phyloP scores from a whole-genome alignment of 2,329 filamentous ascomycete genomes.

The Arachnopeziza araneosa region DNA sequence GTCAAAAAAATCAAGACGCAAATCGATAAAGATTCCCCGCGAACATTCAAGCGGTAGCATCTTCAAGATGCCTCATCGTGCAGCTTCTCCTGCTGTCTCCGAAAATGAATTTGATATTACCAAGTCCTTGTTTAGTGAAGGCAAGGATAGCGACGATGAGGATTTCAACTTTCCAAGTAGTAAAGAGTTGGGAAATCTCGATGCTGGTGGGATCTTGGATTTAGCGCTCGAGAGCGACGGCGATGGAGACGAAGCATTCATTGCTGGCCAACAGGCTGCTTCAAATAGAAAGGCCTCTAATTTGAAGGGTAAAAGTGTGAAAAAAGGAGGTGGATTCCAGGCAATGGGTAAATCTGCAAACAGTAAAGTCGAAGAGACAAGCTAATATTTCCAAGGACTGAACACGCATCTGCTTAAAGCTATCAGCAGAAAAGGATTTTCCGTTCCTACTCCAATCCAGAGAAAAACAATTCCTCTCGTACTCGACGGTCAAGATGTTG shows the following conservation, averaged over 20 bases:
- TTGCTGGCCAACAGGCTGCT: slow-evolving; percentile 79
- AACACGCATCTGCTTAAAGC: slow-evolving; percentile 81
- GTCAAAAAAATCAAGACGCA: background rate
- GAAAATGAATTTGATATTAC: slow-evolving; percentile 92
- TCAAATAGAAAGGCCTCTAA: slow-evolving; percentile 82
- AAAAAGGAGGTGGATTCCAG: slow-evolving; percentile 96
- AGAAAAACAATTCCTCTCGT: slow-evolving; percentile 92
- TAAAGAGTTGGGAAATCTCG: slow-evolving; percentile 43
- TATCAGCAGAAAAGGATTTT: slow-evolving; percentile 90
- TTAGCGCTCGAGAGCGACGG: slow-evolving; percentile 48
- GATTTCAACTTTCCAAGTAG: slow-evolving; percentile 29
- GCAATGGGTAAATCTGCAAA: slow-evolving; percentile 65
- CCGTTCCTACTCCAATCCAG: slow-evolving; percentile 94
- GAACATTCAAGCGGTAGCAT: background rate
- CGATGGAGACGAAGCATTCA: slow-evolving; percentile 80
- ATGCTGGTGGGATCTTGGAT: slow-evolving; percentile 58
- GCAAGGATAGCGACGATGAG: slow-evolving; percentile 38
- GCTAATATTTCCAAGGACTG: slow-evolving; percentile 47
- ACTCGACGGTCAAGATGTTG: slow-evolving; percentile 87
- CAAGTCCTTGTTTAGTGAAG: slow-evolving; percentile 62
- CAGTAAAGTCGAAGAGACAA: background rate
- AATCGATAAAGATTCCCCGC: background rate
- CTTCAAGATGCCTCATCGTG: slow-evolving; percentile 61
- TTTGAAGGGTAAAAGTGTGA: slow-evolving; percentile 76
- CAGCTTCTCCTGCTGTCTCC: slow-evolving; percentile 74